phyloP scores from a whole-genome alignment of 2,329 filamentous ascomycete species.

The Fonsecaea multimorphosa region DNA sequence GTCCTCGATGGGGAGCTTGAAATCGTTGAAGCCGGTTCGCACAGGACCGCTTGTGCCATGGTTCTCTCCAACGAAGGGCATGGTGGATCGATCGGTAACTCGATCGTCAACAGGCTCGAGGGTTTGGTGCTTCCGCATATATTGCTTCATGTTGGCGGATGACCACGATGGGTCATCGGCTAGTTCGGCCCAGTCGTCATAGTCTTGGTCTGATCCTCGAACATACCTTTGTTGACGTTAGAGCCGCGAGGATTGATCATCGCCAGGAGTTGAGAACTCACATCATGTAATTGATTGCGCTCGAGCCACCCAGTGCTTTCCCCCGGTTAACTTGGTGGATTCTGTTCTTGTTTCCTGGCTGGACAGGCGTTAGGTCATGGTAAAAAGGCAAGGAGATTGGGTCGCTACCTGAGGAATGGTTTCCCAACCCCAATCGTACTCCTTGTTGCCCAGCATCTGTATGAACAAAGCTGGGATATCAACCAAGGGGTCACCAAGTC shows the following conservation, averaged over 20 bases:
- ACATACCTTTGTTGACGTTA: constrained; percentile 30
- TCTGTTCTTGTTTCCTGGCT: constrained; percentile 33
- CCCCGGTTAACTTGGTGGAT: constrained; percentile 42
- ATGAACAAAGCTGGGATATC: constrained; percentile 39
- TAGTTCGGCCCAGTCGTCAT: constrained; percentile 44
- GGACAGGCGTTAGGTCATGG: neutral
- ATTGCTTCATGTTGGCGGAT: constrained; percentile 40
- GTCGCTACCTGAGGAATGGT: constrained; percentile 42
- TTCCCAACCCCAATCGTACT: constrained; percentile 47
- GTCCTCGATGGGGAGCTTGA: constrained; percentile 34
- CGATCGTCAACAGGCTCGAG: constrained; percentile 41
- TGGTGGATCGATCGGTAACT: constrained; percentile 34
- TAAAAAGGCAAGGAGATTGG: constrained; percentile 23
- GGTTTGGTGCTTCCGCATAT: constrained; percentile 44
- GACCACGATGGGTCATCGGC: constrained; percentile 43
- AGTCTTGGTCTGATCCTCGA: constrained; percentile 41
- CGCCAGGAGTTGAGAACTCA: constrained; percentile 5
- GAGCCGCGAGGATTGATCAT: neutral
- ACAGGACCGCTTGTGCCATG: constrained; percentile 46
- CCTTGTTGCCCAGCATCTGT: constrained; percentile 42
- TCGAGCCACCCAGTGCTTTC: constrained; percentile 44
- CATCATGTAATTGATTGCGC: constrained; percentile 44
- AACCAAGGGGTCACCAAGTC: constrained; percentile 41
- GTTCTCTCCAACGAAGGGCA: constrained; percentile 34
- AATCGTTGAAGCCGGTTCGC: constrained; percentile 42